Conservation (phyloP, 2,329 filamentous ascomycete species). For the Rutstroemia sp. region DNA sequence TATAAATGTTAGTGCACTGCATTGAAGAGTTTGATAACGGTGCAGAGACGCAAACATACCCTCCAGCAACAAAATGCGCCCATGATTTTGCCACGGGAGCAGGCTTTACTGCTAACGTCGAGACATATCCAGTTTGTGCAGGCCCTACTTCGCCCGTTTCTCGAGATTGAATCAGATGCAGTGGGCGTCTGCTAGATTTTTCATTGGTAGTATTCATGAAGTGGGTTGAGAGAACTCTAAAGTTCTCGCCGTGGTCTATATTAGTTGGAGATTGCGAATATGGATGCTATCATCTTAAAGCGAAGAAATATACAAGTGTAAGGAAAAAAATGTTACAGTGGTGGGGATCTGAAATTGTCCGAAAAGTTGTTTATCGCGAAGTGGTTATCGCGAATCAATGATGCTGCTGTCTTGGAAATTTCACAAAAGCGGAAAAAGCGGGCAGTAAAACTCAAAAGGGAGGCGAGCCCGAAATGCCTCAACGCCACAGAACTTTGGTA, state of each 20-base stretch:
- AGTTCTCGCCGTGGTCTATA: background rate
- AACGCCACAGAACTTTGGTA: too few relatives aligned
- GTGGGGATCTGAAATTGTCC: background rate
- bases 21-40: background rate
- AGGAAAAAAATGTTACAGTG: background rate
- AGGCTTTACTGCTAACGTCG: conserved; percentile 31
- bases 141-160: conserved; percentile 52
- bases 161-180: conserved; percentile 37
- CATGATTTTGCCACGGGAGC: conserved; percentile 66
- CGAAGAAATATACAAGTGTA: background rate
- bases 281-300: background rate
- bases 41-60: conserved; percentile 45
- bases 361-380: background rate
- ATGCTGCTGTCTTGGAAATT: background rate
- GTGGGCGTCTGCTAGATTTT: conserved; percentile 11
- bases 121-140: conserved; percentile 32
- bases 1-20: conserved; percentile 8
- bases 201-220: conserved; percentile 28
- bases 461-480: too few relatives aligned
- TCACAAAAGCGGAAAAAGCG: background rate
- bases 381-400: background rate
- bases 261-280: background rate
- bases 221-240: conserved; percentile 6
- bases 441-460: background rate
- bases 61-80: conserved; percentile 88